Conservation (phyloP, 108 stramenopile genomes). For the Cyclotella choctawhatcheeana region DNA sequence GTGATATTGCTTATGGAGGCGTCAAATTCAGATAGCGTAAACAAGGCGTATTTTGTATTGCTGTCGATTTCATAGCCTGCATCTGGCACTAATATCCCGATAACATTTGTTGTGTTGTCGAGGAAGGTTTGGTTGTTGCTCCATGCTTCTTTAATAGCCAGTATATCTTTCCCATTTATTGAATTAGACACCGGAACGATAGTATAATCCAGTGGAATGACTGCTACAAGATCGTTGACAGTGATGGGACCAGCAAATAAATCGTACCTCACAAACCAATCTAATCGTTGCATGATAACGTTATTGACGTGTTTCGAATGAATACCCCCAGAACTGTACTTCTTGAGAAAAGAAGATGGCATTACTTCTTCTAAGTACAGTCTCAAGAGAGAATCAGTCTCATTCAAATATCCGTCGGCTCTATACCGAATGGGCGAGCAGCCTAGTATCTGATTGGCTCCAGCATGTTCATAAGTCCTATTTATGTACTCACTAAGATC, state of each 20-base stretch:
- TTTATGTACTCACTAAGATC: conserved; percentile 60
- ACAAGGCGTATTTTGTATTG: conserved; percentile 20
- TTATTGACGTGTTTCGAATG: conserved; percentile 8
- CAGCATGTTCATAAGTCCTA: conserved; percentile 54
- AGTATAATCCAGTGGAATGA: conserved; percentile 71
- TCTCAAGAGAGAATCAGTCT: conserved; percentile 56
- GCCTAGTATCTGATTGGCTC: conserved; percentile 56
- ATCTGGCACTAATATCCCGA: conserved; percentile 17
- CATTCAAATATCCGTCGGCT: conserved; percentile 37
- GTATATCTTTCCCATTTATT: conserved; percentile 25
- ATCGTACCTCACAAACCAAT: conserved; percentile 56
- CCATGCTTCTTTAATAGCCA: conserved; percentile 15
- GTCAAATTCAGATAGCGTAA: conserved; percentile 20
- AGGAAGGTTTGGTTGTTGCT: conserved; percentile 16
- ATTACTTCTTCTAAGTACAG: conserved; percentile 58
- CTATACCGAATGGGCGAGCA: conserved; percentile 58
- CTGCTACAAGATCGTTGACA: conserved; percentile 62
- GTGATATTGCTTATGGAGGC: conserved; percentile 13
- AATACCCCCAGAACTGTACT: conserved; percentile 23
- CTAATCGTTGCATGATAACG: conserved; percentile 47
- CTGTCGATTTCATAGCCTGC: conserved; percentile 1
- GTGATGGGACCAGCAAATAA: conserved; percentile 42
- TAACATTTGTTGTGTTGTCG: conserved; percentile 21
- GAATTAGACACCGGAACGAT: conserved; percentile 36
- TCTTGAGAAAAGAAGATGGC: conserved; percentile 38